Evolutionary conservation across 2,329 filamentous ascomycete species (phyloP), one percentile per base, ranked within the genome.

Genomic region (Epichloe sp.): DNA sequence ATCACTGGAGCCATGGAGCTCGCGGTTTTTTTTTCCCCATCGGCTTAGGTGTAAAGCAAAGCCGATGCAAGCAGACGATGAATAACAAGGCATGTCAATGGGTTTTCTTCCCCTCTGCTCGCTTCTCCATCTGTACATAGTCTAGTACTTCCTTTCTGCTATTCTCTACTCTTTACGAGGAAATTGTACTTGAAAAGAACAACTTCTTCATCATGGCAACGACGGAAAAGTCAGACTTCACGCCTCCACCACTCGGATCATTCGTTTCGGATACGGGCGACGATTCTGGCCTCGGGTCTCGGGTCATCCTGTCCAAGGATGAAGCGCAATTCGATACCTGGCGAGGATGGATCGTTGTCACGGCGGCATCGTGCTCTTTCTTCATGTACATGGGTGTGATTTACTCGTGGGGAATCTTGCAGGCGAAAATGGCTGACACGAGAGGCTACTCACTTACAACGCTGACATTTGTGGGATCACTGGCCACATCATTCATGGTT

Each of bases 351-450:
- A 35, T 62, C 8, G 57, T 62, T 15, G 62, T 61, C 3, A 47
- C 54, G 6, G 62, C 62, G 2, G 55, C 60, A 0, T 56, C 60
- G 0, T 50, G 54, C 45, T 57, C 57, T 1, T 53, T 62, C 17
- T 62, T 62, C 43, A 55, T 59, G n/a, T 62, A 61, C 51, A 57
- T 62, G 49, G 61, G 61, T 12, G 58, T 61, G 40, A 56, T 63
- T 46, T 62, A 63, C 52, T 61, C 58, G 0, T 62, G 59, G 60
- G 60, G 59, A 15, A 58, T 63, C 21, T 42, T 61, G 51, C 61
- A 63, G 31, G 57, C 58, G 14, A 48, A 55, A 21, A 53, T 62
- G 8, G 57, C 60, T 5, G 53, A 51, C n/a, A 55, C 58, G 11
- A 56, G 54, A 1, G 50, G 46, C 26, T 55, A 58, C 17, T 56